A percentile compares a stretch with the other conserved stretches of the same genome.
These are phyloP conservation scores for Ascochyta rabiei DNA, from an alignment of 2,329 filamentous ascomycete species.

Conservation along the genomic window DNA sequence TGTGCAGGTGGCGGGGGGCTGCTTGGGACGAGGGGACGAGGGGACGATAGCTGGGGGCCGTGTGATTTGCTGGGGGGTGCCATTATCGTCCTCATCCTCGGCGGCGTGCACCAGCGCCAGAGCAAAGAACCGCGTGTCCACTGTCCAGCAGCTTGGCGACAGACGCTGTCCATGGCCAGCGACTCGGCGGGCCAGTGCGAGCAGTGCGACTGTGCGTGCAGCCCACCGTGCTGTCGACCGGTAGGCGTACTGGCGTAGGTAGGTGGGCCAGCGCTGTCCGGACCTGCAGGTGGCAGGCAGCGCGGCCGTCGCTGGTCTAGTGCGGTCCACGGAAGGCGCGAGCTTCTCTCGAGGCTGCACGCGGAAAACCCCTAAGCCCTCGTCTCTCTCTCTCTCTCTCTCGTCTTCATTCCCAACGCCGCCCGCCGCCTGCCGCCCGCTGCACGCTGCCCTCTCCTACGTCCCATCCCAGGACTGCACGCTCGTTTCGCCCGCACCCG, in stretches of 20 bases:
- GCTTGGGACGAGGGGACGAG: neutral
- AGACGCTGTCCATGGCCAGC: neutral
- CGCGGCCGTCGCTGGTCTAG: constrained; percentile 2
- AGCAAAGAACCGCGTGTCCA: neutral
- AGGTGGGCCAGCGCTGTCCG: neutral
- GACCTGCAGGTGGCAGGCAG: neutral
- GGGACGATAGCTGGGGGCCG: constrained; percentile 23
- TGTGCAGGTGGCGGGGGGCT: constrained; percentile 29
- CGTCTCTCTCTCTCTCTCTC: neutral
- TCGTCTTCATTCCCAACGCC: constrained; percentile 9
- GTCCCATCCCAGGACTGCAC: constrained; percentile 30
- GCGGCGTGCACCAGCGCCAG: neutral
- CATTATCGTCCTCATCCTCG: constrained; percentile 3
- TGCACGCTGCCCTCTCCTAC: constrained; percentile 8
- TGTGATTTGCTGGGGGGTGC: constrained; percentile 23
- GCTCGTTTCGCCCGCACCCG: constrained; percentile 35
- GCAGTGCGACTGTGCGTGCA: no score
- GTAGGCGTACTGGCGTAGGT: no score
- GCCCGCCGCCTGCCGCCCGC: neutral
- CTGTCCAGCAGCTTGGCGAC: neutral
- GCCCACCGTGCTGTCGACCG: no score
- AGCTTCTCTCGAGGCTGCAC: constrained; percentile 1
- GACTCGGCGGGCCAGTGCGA: neutral
- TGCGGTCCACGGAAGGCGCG: neutral
- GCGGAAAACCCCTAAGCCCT: constrained; percentile 14